phyloP scores from a whole-genome alignment of 2,329 filamentous ascomycete species.

The Aspergillus brasiliensis region DNA sequence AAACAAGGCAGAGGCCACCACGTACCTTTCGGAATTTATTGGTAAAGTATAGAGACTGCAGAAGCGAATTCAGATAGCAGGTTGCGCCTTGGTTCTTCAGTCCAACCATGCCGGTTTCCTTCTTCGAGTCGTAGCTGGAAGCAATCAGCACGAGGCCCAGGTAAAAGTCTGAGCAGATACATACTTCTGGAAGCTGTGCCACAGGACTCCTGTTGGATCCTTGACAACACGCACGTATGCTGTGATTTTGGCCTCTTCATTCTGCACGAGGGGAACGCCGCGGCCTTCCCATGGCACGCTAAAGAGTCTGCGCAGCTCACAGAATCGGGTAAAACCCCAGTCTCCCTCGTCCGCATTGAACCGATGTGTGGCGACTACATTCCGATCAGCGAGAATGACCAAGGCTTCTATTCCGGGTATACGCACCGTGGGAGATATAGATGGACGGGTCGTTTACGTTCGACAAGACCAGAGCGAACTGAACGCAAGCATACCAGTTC shows the following conservation, averaged over 20 bases:
- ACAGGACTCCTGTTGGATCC: conserved; percentile 52
- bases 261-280: conserved; percentile 57
- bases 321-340: conserved; percentile 98
- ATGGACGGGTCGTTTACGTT: conserved; percentile 91
- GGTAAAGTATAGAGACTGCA: conserved; percentile 82
- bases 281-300: conserved; percentile 71
- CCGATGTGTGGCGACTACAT: conserved; percentile 76
- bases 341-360: conserved; percentile 97
- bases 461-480: conserved; percentile 92
- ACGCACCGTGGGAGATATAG: conserved; percentile 69
- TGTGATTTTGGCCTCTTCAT: conserved; percentile 50
- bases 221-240: conserved; percentile 53
- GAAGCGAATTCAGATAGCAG: conserved; percentile 81
- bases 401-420: conserved; percentile 3
- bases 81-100: conserved; percentile 95
- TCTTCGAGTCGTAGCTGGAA: conserved; percentile 89
- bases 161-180: conserved; percentile 11
- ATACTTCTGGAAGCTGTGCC: conserved; percentile 51
- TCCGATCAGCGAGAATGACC: conserved; percentile 8
- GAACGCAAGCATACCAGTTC: conserved; percentile 94
- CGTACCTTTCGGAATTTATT: conserved; percentile 89
- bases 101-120: conserved; percentile 95
- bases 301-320: conserved; percentile 84
- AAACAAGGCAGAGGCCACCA: neutral
- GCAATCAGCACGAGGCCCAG: conserved; percentile 47